phyloP scores from a whole-genome alignment of 306 rosid species.

The Fagus sylvatica region DNA sequence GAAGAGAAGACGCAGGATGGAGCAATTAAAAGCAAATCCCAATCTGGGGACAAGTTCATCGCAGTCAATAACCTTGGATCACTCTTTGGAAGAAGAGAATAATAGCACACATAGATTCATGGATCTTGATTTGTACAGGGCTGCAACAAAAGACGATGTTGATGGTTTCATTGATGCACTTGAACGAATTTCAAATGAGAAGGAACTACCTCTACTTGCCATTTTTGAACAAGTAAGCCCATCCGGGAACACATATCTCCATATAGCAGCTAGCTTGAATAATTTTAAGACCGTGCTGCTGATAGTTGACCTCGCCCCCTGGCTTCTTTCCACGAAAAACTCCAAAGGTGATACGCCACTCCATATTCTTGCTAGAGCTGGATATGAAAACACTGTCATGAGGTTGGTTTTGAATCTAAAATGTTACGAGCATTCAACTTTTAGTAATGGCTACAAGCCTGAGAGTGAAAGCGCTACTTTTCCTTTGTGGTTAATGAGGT shows the following conservation, averaged over 20 bases:
- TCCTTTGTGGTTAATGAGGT: background rate
- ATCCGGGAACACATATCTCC: conserved; percentile 25
- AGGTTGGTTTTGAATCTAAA: background rate
- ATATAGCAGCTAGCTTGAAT: conserved; percentile 14
- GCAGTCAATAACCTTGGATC: too few relatives aligned
- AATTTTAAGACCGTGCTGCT: background rate
- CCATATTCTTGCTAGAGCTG: conserved; percentile 24
- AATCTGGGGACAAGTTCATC: background rate
- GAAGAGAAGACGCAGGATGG: too few relatives aligned
- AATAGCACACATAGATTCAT: background rate
- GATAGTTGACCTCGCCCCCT: background rate
- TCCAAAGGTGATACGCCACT: conserved; percentile 17
- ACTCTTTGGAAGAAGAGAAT: too few relatives aligned
- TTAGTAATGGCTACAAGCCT: too few relatives aligned
- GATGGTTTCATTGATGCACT: background rate
- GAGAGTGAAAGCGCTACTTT: background rate
- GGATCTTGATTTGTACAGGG: background rate
- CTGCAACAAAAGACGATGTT: background rate
- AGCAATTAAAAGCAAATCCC: too few relatives aligned
- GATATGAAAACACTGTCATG: background rate
- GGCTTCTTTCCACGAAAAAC: conserved; percentile 8
- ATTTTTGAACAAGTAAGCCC: conserved; percentile 10
- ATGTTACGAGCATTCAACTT: background rate
- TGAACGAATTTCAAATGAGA: background rate
- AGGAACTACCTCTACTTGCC: background rate